Base-by-base conservation (phyloP, 2,329 filamentous ascomycete species). In the Aspergillus sp. region DNA sequence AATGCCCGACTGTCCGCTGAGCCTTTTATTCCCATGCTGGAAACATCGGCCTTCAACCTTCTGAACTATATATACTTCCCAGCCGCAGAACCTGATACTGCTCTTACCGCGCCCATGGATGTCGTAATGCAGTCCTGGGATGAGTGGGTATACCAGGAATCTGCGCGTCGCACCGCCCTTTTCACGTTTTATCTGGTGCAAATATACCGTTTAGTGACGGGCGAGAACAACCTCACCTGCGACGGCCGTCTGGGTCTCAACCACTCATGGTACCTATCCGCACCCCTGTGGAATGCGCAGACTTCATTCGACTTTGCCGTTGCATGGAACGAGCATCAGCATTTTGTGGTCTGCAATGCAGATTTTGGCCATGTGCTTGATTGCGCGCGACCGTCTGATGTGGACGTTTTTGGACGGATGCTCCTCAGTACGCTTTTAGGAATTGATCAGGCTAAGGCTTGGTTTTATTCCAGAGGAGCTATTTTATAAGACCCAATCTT, bases 71-170 rank as follows among this genome's bases (percentile, higher is more conserved):
- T 70, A 3, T 55, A 67, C 10, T 59, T 71, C 21, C 69, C 70
- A 19, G 50, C 60, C 5, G 58, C 64, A 17, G 36, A 36, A 3
- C 49, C 59, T 5, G 47, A 60, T 17, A 38, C 63, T 0, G 59
- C 54, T 0, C 64, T 66, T 1, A 57, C 71, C 0, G 61, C 80
- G 5, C 70, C 79, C 0, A 66, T 83, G 3, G 76, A 75, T 8
- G 73, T 77, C 0, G 77, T 78, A 1, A 76, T 74, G 17, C 64
- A 74, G 0, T 82, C 82, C 48, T 87, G 84, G 84, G 68, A 72
- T 7, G 73, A 76, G 1, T 87, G 82, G 81, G 71, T 84, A 2
- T 74, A 85, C 19, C 77, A 83, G 10, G 84, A 87, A 66, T 85
- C 83, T 0, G 74, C 80, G 1, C 78, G 83, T 2, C 80, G 84